Evolutionary conservation across 2,329 filamentous ascomycete genomes (phyloP).

Genomic region (Diaporthe sp.): DNA sequence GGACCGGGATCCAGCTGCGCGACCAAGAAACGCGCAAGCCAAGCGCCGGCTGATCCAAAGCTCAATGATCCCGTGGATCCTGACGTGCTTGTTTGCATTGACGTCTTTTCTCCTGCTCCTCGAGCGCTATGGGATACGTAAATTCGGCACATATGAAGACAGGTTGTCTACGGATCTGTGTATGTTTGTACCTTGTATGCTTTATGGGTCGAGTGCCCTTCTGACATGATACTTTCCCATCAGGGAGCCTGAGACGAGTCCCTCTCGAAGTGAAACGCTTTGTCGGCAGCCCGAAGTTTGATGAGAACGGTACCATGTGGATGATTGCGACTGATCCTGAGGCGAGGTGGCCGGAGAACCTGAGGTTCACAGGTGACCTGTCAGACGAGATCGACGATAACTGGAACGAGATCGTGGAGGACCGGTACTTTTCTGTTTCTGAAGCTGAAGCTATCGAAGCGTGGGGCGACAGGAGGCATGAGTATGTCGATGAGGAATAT

Average conservation of each 20-base stretch:
- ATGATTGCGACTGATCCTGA: constrained; percentile 7
- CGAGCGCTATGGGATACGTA: constrained; percentile 34
- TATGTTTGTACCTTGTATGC: constrained; percentile 1
- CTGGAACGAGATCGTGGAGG: constrained; percentile 38
- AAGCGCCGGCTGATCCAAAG: constrained; percentile 26
- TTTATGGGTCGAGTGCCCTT: neutral
- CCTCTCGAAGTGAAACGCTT: constrained; percentile 37
- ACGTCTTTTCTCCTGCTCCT: constrained; percentile 39
- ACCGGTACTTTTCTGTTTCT: constrained; percentile 39
- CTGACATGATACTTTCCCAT: neutral
- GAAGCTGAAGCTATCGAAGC: constrained; percentile 37
- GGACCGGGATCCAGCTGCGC: constrained; percentile 6
- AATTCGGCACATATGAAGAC: constrained; percentile 40
- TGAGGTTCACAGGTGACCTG: constrained; percentile 28
- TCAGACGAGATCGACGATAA: constrained; percentile 38
- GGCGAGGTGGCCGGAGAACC: constrained; percentile 39
- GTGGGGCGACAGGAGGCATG: constrained; percentile 35
- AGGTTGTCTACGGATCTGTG: constrained; percentile 37
- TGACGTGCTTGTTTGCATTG: constrained; percentile 39
- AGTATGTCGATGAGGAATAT: constrained; percentile 35
- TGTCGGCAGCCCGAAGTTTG: constrained; percentile 37
- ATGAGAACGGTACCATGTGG: constrained; percentile 40
- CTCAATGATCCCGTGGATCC: constrained; percentile 38
- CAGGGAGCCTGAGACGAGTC: constrained; percentile 32
- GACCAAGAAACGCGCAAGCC: neutral